These are phyloP conservation scores for Colletotrichum lini DNA, from an alignment of 2,329 filamentous ascomycete species.

Conservation along the genomic window DNA sequence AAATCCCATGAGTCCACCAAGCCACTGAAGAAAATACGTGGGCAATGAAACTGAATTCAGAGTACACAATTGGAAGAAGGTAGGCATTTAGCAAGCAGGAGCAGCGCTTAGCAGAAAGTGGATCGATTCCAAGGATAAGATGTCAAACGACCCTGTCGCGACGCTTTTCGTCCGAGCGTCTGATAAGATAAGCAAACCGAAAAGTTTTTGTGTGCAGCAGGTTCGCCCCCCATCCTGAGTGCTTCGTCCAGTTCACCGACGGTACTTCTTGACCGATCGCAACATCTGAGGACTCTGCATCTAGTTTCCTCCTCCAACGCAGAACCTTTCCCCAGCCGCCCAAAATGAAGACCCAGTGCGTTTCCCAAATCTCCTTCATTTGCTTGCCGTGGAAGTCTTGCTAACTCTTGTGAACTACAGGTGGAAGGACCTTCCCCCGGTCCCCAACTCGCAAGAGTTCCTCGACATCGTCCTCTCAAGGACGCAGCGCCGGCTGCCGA, in stretches of 20 bases:
- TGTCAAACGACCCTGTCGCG: slow-evolving; percentile 1
- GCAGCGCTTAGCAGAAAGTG: background rate
- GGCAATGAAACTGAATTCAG: background rate
- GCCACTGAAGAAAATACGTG: no score
- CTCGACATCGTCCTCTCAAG: slow-evolving; percentile 96
- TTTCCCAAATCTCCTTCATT: background rate
- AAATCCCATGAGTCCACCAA: no score
- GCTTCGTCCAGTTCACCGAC: slow-evolving; percentile 32
- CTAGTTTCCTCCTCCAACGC: slow-evolving; percentile 11
- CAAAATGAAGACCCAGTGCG: slow-evolving; percentile 44
- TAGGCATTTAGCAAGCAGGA: no score
- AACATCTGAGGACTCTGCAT: slow-evolving; percentile 42
- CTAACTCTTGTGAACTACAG: slow-evolving; percentile 27
- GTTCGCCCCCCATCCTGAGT: slow-evolving; percentile 24
- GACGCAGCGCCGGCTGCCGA: slow-evolving; percentile 93
- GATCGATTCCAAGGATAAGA: background rate
- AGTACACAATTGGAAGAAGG: background rate
- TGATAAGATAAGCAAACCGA: slow-evolving; percentile 48
- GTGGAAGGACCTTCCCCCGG: slow-evolving; percentile 86
- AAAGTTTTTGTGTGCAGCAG: slow-evolving; percentile 40
- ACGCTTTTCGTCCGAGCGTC: slow-evolving; percentile 11
- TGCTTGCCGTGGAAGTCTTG: background rate
- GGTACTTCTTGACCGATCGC: slow-evolving; percentile 36
- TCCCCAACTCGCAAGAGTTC: slow-evolving; percentile 95
- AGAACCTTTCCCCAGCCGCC: slow-evolving; percentile 32